Base-by-base conservation (phyloP, 2,329 filamentous ascomycete species). In the Monosporascus ibericus region DNA sequence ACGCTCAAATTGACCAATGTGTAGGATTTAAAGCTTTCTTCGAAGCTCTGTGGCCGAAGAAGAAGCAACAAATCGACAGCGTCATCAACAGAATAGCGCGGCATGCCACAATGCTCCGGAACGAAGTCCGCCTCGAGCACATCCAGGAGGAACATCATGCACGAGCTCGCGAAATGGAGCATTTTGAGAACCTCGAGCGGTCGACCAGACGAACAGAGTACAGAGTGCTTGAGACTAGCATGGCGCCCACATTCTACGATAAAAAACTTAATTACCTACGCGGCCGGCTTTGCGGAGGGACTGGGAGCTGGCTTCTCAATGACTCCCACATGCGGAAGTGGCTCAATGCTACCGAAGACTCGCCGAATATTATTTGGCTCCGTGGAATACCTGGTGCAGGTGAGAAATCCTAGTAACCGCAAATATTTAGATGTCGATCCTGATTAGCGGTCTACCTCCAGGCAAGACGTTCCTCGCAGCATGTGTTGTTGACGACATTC, bases 31-130 rank as follows among this genome's bases (percentile, higher is more conserved):
- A 53, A 49, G 36, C 57, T 42, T 15, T 67, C 7, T 68, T 70
- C 44, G 63, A 68, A 47, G 47, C 58, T 1, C 17, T 68, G 6
- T 69, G 67, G 66, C 64, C 66, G 20, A 65, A 52, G 37, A 54
- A 65, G 11, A 39, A 44, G 24, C 54, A 57, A 3, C 63, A 63
- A 42, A 57, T 63, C 37, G 39, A 55, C 8, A 46, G 54, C 3
- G 48, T 63, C 3, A 39, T 48, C 6, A 40, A 39, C 7, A 49
- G 52, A 30, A 55, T 62, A 14, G 44, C 55, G 37, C 51, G 52
- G 2, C 55, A 62, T 30, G 44, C 50, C 11, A 47, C 39, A 34
- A 50, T 62, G n/a, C 46, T 63, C 51, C 47, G 58, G 11, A 56
- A 49, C 20, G 52, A 56, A 18, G 54, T 62, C 39, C 38, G 44